phyloP scores from a whole-genome alignment of 805 yeast species.

The Zygosaccharomyces bailii region DNA sequence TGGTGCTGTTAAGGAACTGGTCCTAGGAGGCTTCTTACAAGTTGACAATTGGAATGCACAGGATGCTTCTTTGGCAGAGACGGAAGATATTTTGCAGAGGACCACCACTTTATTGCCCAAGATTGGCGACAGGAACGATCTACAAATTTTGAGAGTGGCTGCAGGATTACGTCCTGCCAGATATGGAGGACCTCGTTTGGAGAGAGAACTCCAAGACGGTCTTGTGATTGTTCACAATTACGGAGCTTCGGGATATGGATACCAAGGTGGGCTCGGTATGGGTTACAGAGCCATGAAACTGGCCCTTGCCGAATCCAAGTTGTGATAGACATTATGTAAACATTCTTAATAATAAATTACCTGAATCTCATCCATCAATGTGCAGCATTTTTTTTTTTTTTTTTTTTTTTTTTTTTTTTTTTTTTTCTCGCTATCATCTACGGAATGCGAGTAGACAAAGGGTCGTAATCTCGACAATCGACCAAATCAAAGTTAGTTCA shows the following conservation, averaged over 20 bases:
- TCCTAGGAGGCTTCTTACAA: slow-evolving; percentile 74
- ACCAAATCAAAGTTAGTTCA: not conserved
- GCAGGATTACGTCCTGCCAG: slow-evolving; percentile 78
- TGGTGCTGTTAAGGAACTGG: slow-evolving; percentile 57
- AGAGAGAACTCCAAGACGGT: slow-evolving; percentile 44
- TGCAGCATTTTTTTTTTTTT: not conserved
- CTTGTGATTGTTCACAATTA: slow-evolving; percentile 60
- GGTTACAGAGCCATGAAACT: slow-evolving; percentile 45
- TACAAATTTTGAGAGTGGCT: slow-evolving; percentile 58
- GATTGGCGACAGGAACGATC: slow-evolving; percentile 39
- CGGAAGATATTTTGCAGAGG: slow-evolving; percentile 58
- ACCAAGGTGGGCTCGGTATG: slow-evolving; percentile 66
- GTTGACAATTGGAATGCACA: slow-evolving; percentile 54
- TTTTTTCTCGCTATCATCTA: not conserved
- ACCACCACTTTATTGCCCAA: slow-evolving; percentile 52
- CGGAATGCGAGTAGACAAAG: not conserved
- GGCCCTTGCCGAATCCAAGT: slow-evolving; percentile 7
- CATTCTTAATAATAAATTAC: too few relatives aligned
- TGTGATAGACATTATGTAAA: not conserved
- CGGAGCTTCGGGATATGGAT: slow-evolving; percentile 67
- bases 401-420: not conserved
- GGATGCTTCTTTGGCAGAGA: slow-evolving; percentile 54
- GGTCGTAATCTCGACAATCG: not conserved
- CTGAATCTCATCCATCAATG: too few relatives aligned
- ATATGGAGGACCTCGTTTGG: slow-evolving; percentile 72